Evolutionary conservation across 345 rosid species (phyloP).

Genomic region (Microcos paniculata): DNA sequence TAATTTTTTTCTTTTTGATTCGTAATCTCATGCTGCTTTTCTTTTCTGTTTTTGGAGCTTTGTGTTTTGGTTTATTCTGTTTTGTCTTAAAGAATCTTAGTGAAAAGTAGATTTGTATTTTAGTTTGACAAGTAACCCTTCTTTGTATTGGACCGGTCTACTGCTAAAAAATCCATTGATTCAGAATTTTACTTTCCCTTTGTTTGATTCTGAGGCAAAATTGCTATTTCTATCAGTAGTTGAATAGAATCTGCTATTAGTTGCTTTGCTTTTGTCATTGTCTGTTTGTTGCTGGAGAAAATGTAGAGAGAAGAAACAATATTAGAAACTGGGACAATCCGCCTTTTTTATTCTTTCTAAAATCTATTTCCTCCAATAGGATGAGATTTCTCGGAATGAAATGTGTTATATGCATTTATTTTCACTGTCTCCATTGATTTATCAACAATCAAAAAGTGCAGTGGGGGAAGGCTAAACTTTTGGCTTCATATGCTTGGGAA

Average conservation of each 20-base stretch:
- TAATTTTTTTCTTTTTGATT: conserved; percentile 2
- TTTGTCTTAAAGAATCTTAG: conserved; percentile 61
- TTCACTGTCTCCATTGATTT: background rate
- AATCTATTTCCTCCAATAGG: conserved; percentile 1
- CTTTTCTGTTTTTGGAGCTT: conserved; percentile 52
- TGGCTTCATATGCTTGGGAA: background rate
- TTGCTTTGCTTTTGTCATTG: conserved; percentile 15
- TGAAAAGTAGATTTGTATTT: conserved; percentile 37
- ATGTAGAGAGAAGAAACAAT: background rate
- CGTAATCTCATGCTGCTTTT: conserved; percentile 21
- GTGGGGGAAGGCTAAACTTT: background rate
- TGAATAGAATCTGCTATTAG: conserved; percentile 22
- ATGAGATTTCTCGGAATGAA: background rate
- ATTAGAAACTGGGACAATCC: conserved; percentile 7
- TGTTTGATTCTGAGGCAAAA: conserved; percentile 24
- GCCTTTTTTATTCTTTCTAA: background rate
- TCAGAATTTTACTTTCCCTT: conserved; percentile 23
- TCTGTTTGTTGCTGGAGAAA: conserved; percentile 17
- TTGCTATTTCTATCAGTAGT: conserved; percentile 10
- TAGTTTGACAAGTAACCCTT: conserved; percentile 33
- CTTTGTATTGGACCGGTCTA: conserved; percentile 31
- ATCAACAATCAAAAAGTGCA: background rate
- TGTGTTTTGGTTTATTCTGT: conserved; percentile 63
- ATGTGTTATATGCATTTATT: background rate
- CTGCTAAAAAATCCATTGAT: conserved; percentile 25